Evolutionary conservation across 2,329 filamentous ascomycete species (phyloP).

Genomic region (Exophiala sp.): DNA sequence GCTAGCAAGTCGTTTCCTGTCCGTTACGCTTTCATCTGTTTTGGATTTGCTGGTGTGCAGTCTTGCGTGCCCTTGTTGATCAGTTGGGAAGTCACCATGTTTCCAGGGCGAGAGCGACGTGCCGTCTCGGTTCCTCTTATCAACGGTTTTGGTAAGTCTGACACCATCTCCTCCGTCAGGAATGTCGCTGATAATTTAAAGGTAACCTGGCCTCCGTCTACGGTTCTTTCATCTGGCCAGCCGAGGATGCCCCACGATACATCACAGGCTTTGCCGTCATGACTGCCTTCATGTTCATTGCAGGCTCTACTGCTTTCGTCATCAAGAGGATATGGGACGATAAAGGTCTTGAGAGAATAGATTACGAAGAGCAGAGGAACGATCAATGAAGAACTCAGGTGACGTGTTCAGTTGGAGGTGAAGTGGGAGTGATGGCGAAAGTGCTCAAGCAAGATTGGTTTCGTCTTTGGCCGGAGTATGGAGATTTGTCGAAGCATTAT

Average conservation of each 20-base stretch:
- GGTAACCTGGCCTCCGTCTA: slow-evolving; percentile 16
- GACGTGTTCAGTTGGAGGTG: not conserved
- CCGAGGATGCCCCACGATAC: slow-evolving; percentile 37
- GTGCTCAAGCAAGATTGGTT: not conserved
- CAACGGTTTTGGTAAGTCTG: slow-evolving; percentile 12
- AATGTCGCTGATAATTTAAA: not conserved
- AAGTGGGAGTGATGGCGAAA: too few relatives aligned
- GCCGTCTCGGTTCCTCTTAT: slow-evolving; percentile 12
- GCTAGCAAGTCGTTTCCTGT: slow-evolving; percentile 10
- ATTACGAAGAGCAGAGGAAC: slow-evolving; percentile 4
- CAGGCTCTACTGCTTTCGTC: slow-evolving; percentile 4
- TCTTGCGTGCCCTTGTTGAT: slow-evolving; percentile 13
- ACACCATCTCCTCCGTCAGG: not conserved
- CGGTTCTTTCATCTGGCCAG: slow-evolving; percentile 45
- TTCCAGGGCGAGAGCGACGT: slow-evolving; percentile 13
- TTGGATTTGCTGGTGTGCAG: slow-evolving; percentile 14
- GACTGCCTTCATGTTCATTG: slow-evolving; percentile 19
- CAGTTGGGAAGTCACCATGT: slow-evolving; percentile 18
- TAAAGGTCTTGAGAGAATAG: slow-evolving; percentile 13
- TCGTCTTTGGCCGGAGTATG: not conserved
- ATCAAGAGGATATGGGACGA: slow-evolving; percentile 16
- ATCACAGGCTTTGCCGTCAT: slow-evolving; percentile 18
- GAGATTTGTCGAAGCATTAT: not conserved
- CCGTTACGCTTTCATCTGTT: slow-evolving; percentile 17
- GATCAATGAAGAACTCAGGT: not conserved